Percentiles rank a stretch among this genome's conserved stretches.
Evolutionary conservation across 768 basidiomycete species (phyloP).

Genomic region (Podaxis rugospora): DNA sequence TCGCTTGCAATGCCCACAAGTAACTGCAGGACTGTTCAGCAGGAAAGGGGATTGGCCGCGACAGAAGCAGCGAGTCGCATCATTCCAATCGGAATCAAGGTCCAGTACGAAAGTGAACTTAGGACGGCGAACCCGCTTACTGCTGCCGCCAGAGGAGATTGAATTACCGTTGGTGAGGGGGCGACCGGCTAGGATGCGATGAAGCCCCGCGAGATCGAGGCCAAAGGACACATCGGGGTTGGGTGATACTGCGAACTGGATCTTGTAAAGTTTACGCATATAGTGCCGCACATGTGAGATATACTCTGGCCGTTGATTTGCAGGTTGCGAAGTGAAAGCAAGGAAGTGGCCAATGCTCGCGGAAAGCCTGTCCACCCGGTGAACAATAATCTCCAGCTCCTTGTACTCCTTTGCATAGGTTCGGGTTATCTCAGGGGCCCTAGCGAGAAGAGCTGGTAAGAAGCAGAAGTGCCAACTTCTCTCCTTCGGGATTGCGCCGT

Average conservation of each 20-base stretch:
- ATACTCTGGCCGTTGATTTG: conserved; percentile 71
- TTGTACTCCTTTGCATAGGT: conserved; percentile 79
- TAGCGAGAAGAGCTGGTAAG: conserved; percentile 62
- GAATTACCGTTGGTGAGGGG: conserved; percentile 25
- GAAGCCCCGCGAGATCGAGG: conserved; percentile 76
- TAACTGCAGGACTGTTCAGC: conserved; percentile 56
- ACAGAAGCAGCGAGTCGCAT: conserved; percentile 79
- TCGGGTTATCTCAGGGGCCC: conserved; percentile 75
- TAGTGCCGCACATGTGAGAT: conserved; percentile 84
- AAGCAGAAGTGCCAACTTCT: conserved; percentile 83
- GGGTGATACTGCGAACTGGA: conserved; percentile 85
- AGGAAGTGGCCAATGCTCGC: conserved; percentile 77
- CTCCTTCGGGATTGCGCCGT: conserved; percentile 77
- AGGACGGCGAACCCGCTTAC: conserved; percentile 49
- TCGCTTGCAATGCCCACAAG: conserved; percentile 63
- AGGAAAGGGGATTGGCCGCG: conserved; percentile 62
- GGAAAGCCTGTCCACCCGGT: conserved; percentile 72
- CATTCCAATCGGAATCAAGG: conserved; percentile 65
- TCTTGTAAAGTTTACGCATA: conserved; percentile 87
- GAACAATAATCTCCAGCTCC: conserved; percentile 75
- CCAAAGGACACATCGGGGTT: conserved; percentile 80
- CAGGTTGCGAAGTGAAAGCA: conserved; percentile 61
- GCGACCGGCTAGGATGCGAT: conserved; percentile 73
- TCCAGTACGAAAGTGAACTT: conserved; percentile 77
- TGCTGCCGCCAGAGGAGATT: conserved; percentile 22